Base-by-base conservation (phyloP, 2,329 filamentous ascomycete genomes). In the Nothophaeocryptopus gaeumannii region DNA sequence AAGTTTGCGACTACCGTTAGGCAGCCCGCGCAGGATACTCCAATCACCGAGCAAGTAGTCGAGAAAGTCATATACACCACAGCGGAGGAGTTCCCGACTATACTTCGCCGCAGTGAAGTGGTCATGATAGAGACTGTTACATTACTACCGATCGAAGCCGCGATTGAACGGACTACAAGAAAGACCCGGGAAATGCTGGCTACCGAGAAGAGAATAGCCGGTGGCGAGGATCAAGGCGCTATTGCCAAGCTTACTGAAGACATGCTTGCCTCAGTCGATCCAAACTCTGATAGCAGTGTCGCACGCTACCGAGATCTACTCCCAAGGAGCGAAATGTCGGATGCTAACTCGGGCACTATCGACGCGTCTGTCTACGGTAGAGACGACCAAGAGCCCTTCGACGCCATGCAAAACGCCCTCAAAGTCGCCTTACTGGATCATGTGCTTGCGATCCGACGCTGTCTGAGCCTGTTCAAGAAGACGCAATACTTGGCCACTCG, bases 391-490 rank as follows among this genome's bases (percentile, higher is more conserved):
- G 74, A 75, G 0, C 67, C 68, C 30, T 62, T 74, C 20, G 76
- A 78, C 57, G 73, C 74, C 2, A 78, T 90, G 61, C 85, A 95
- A 58, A 88, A 81, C 41, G 88, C 90, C 1, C 83, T 97, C 58
- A 86, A 86, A 63, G 87, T 91, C 67, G 88, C 89, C 0, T 78
- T 97, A 29, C 80, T 95, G 36, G 93, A 97, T 63, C 91, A 97
- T 68, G 89, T 89, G 2, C 80, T 95, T 52, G 85, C 89, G 68
- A 83, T 97, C 61, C 90, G 92, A 72, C 84, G 89, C 56, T 92
- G 89, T 62, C 71, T 97, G 7, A 55, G 77, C 77, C 68, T 78
- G 79, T 51, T 82, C 80, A 68, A 83, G 78, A 73, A 79, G 70
- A 34, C 82, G 80, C 68, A 81, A 75, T 68, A 78, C 73, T 69